Evolutionary conservation across 164 flowering plant species (phyloP), one percentile per base, ranked within the genome.

Genomic region (Magnolia sinica): DNA sequence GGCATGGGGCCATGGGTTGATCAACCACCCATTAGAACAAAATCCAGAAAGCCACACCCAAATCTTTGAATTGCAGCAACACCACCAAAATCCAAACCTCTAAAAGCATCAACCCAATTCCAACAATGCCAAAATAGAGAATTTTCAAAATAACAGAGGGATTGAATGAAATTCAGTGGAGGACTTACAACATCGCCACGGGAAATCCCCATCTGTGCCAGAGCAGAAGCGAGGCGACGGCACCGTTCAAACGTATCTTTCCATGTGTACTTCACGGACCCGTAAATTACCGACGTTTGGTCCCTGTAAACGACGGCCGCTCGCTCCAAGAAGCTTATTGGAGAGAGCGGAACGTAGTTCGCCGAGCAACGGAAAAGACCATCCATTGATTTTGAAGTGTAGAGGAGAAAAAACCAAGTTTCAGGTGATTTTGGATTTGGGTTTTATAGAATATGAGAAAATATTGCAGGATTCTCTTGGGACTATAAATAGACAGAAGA

Each of bases 321-420:
- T 74, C 82, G 65, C 69, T 83, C 83, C 68, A 78, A 78, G 64
- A 87, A 87, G 37, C 79, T 76, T 1, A 87, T 51, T 23, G 89
- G 88, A 11, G 89, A 86, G 0, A 85, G 76, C 4, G 89, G 88
- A 2, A 82, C 68, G 6, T 83, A 84, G 58, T 86, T 85, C 3
- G 89, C 76, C 31, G 76, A 58, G 58, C 67, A 71, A 14, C 64
- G 37, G 13, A 67, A 10, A 23, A 66, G 23, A 24, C 80, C 76
- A 72, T 77, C 80, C 80, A 77, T 77, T n/a, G 19, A 7, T 55
- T 11, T 11, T 55, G 2, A 11, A 11, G 13, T 9, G 2, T 4
- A 11, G 16, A 13, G 61, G 61, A 55, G 18, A 2, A 55, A 16
- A 11, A 55, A 11, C 19, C 13, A 16, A 55, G 8, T 55, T 55